phyloP scores from a whole-genome alignment of 768 basidiomycete species.

The Tricholoma matsutake region DNA sequence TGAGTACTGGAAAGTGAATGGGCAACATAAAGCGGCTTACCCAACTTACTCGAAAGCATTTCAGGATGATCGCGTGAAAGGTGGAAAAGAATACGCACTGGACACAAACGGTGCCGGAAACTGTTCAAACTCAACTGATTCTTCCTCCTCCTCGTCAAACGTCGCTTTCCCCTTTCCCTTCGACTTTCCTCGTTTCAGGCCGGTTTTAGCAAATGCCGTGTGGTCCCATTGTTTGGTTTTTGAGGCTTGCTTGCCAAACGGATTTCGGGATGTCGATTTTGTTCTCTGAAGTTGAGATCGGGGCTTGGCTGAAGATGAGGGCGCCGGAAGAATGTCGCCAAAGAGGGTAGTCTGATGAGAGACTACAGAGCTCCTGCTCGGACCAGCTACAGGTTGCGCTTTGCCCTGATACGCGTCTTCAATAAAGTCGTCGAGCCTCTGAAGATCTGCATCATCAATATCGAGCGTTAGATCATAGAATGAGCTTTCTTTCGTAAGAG shows the following conservation, averaged over 20 bases:
- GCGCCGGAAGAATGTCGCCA: slow-evolving; percentile 47
- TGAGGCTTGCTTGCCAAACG: slow-evolving; percentile 53
- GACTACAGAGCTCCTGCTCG: slow-evolving; percentile 34
- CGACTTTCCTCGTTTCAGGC: slow-evolving; percentile 51
- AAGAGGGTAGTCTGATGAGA: slow-evolving; percentile 64
- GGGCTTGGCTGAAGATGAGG: slow-evolving; percentile 29
- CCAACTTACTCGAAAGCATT: slow-evolving; percentile 37
- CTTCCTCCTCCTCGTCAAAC: slow-evolving; percentile 54
- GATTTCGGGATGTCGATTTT: slow-evolving; percentile 40
- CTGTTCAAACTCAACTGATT: slow-evolving; percentile 71
- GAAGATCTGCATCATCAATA: slow-evolving; percentile 52
- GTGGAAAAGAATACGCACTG: slow-evolving; percentile 41
- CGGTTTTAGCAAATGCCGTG: slow-evolving; percentile 81
- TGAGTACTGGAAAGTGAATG: background rate
- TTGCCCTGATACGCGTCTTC: slow-evolving; percentile 44
- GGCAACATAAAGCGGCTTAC: slow-evolving; percentile 37
- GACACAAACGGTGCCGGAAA: slow-evolving; percentile 77
- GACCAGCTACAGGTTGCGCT: slow-evolving; percentile 40
- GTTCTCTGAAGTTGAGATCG: slow-evolving; percentile 37
- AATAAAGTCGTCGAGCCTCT: slow-evolving; percentile 50
- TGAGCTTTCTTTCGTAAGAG: slow-evolving; percentile 36
- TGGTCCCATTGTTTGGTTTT: slow-evolving; percentile 91
- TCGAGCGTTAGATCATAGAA: slow-evolving; percentile 56
- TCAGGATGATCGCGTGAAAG: background rate
- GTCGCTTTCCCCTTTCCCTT: slow-evolving; percentile 55